Evolutionary conservation across 257 asterid genomes (phyloP).

Genomic region (Echites panduratus): DNA sequence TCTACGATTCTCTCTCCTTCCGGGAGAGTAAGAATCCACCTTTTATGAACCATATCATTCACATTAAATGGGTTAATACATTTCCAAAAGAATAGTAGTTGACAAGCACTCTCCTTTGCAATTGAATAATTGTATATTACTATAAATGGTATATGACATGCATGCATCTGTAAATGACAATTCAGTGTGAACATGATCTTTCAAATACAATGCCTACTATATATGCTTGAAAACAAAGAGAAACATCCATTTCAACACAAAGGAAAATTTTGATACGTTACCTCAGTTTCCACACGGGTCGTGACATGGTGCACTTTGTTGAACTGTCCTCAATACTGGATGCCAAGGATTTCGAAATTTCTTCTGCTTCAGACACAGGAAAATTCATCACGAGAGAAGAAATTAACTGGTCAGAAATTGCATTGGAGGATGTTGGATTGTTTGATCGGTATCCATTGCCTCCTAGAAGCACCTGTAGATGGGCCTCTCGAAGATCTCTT

Average conservation of each 20-base stretch:
- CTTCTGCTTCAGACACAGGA: constrained; percentile 60
- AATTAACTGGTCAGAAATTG: constrained; percentile 48
- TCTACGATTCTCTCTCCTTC: background rate
- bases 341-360: constrained; percentile 57
- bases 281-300: constrained; percentile 71
- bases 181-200: background rate
- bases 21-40: background rate
- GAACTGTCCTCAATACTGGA: constrained; percentile 56
- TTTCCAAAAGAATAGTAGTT: background rate
- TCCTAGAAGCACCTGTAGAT: constrained; percentile 73
- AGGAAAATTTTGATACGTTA: constrained; percentile 18
- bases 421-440: constrained; percentile 37
- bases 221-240: constrained; percentile 2
- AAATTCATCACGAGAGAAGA: constrained; percentile 59
- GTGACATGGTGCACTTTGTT: constrained; percentile 30
- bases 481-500: constrained; percentile 84
- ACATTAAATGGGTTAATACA: background rate
- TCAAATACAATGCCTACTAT: background rate
- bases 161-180: background rate
- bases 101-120: no score
- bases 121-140: no score
- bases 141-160: background rate
- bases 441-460: constrained; percentile 53
- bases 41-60: background rate
- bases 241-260: background rate